phyloP scores from a whole-genome alignment of 192 early-diverging fungal genomes.

The Rhizophagus sp. region DNA sequence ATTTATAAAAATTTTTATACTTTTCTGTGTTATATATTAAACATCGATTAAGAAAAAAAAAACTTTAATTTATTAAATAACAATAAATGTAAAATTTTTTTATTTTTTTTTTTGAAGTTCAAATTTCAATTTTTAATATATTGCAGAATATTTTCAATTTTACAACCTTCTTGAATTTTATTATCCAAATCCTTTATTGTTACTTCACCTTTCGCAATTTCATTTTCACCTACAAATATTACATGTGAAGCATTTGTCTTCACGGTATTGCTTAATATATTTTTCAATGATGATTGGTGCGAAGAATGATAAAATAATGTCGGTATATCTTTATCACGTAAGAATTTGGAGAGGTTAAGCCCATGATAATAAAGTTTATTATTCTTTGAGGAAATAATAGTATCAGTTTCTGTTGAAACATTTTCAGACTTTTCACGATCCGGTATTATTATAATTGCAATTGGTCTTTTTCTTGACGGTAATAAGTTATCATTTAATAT shows the following conservation, averaged over 20 bases:
- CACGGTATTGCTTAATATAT: slow-evolving; percentile 32
- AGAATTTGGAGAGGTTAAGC: slow-evolving; percentile 24
- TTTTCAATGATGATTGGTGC: slow-evolving; percentile 16
- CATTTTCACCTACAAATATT: slow-evolving; percentile 39
- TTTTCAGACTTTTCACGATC: slow-evolving; percentile 14
- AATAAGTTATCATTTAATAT: slow-evolving; percentile 34
- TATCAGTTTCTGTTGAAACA: neutral
- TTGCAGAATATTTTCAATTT: neutral
- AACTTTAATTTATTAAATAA: neutral
- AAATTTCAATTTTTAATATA: neutral
- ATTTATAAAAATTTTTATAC: too few relatives aligned
- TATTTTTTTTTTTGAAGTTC: neutral
- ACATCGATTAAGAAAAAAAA: too few relatives aligned
- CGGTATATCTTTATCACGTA: slow-evolving; percentile 21
- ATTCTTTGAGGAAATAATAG: neutral
- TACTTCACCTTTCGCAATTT: slow-evolving; percentile 33
- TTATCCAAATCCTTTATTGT: slow-evolving; percentile 36
- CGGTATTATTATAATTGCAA: slow-evolving; percentile 38
- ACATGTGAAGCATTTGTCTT: slow-evolving; percentile 43
- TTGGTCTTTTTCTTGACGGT: slow-evolving; percentile 11
- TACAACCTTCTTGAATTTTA: slow-evolving; percentile 8
- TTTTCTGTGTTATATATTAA: too few relatives aligned
- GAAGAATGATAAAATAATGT: slow-evolving; percentile 28
- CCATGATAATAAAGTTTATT: slow-evolving; percentile 10
- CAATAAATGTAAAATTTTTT: neutral